phyloP scores from a whole-genome alignment of 202 grass and related monocot genomes.

The Carex arenaria region DNA sequence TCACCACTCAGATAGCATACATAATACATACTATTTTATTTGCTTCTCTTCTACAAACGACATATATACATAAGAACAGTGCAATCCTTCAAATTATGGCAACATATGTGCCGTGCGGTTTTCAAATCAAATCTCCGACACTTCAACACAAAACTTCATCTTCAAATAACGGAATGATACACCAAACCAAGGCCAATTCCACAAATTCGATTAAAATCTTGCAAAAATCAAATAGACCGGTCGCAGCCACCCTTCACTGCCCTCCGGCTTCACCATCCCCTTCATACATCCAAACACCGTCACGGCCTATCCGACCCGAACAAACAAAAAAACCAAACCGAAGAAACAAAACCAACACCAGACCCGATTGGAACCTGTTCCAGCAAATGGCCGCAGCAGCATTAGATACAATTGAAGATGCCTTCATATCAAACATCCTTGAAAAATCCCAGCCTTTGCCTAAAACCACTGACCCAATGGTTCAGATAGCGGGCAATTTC shows the following conservation, averaged over 20 bases:
- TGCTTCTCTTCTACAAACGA: not conserved
- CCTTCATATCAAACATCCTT: conserved; percentile 43
- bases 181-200: not conserved
- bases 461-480: conserved; percentile 37
- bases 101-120: too few species aligned
- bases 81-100: not conserved
- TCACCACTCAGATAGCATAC: not conserved
- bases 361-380: conserved; percentile 33
- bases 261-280: not conserved
- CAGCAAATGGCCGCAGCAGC: conserved; percentile 46
- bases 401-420: conserved; percentile 53
- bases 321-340: not conserved
- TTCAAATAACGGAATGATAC: conserved; percentile 1
- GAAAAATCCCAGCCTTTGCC: conserved; percentile 47
- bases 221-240: not conserved
- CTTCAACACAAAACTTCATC: not conserved
- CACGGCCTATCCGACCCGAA: not conserved
- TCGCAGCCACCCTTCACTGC: not conserved
- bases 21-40: not conserved
- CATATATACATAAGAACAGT: not conserved
- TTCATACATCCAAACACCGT: conserved; percentile 6
- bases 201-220: not conserved
- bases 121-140: too few species aligned
- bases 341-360: not conserved
- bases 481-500: conserved; percentile 83